A percentile compares a stretch with the other conserved stretches of the same genome.
Evolutionary conservation across 352 stramenopile species (phyloP).

Genomic region (Pelagophyceae sp.): DNA sequence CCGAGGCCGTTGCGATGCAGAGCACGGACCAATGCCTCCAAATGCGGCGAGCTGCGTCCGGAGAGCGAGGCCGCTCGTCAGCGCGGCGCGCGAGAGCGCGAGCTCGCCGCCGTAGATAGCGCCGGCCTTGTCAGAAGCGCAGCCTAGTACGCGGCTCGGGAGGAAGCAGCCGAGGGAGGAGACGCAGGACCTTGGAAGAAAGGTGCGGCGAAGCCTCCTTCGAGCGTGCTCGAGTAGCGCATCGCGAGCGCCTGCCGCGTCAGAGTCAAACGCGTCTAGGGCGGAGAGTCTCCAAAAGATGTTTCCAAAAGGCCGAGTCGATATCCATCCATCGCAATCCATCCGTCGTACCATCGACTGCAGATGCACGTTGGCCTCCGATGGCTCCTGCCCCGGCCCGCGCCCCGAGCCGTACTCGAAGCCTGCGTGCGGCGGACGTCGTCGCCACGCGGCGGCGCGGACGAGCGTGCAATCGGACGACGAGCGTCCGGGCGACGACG

Average conservation of each 20-base stretch:
- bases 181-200: background rate
- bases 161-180: background rate
- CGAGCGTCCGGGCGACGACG: no score
- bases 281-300: no score
- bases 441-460: no score
- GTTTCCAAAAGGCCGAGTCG: no score
- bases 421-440: no score
- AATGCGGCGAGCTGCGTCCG: background rate
- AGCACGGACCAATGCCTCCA: background rate
- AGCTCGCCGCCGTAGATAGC: constrained; percentile 18
- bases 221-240: no score
- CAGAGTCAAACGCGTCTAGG: no score
- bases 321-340: no score
- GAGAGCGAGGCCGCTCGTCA: background rate
- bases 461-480: background rate
- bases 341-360: constrained; percentile 5
- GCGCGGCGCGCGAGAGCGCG: background rate
- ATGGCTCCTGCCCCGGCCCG: background rate
- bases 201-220: no score
- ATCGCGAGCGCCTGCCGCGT: no score
- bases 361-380: background rate
- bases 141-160: background rate
- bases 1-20: background rate
- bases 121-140: background rate
- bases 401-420: background rate